Conservation (phyloP, 768 basidiomycete species). For the Pluteus cervinus region DNA sequence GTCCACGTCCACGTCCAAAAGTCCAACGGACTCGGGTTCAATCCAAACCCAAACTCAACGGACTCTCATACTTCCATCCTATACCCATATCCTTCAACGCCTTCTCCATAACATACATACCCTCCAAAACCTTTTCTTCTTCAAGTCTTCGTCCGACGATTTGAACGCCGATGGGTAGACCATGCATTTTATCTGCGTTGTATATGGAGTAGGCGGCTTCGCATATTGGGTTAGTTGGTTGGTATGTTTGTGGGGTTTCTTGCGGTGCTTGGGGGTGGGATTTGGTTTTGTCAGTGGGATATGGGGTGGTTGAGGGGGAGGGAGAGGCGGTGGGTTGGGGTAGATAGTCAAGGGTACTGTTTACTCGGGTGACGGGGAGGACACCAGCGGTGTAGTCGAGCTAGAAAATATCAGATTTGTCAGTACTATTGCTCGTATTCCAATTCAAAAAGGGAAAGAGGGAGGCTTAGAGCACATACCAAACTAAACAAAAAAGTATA, state of each 20-base stretch:
- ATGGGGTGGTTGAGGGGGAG: too few relatives aligned
- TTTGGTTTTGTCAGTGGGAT: too few relatives aligned
- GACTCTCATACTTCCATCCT: too few relatives aligned
- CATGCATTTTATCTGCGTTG: constrained; percentile 57
- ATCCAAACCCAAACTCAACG: too few relatives aligned
- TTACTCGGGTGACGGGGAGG: constrained; percentile 52
- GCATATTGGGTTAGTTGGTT: constrained; percentile 25
- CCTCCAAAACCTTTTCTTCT: constrained; percentile 69
- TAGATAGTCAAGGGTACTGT: constrained; percentile 27
- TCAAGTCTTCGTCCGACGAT: constrained; percentile 55
- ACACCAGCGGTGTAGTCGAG: constrained; percentile 55
- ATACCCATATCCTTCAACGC: constrained; percentile 27
- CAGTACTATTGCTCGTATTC: neutral
- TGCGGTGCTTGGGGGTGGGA: too few relatives aligned
- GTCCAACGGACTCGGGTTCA: too few relatives aligned
- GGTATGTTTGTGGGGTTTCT: too few relatives aligned
- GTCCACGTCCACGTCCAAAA: too few relatives aligned
- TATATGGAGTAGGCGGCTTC: constrained; percentile 44
- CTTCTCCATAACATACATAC: constrained; percentile 51
- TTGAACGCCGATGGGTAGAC: constrained; percentile 64
- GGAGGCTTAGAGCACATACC: constrained; percentile 31
- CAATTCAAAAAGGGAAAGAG: neutral
- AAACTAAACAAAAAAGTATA: constrained; percentile 68
- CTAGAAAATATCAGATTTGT: constrained; percentile 16
- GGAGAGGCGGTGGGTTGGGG: constrained; percentile 26